Evolutionary conservation across 768 basidiomycete species (phyloP), one percentile per base, ranked within the genome.

Genomic region (Guyanaporus albipodus): DNA sequence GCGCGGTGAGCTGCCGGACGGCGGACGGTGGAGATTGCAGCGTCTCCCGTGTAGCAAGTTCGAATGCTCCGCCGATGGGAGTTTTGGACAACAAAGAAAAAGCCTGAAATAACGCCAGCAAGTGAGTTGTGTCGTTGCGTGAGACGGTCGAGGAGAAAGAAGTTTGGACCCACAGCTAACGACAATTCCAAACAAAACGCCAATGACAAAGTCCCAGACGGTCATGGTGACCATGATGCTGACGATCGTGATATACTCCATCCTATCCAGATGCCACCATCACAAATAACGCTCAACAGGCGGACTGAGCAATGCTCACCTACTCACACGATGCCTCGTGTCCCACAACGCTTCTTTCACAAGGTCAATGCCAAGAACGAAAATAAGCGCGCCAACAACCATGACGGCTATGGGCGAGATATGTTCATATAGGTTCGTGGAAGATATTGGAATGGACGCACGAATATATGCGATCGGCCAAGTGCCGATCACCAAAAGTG

Each of bases 321-420:
- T 72, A 74, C 82, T 92, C 18, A 91, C 91, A 14, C 93, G 82
- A 67, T 89, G 79, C 37, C 91, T 73, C 9, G 94, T 94, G 68
- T 99, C 95, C 94, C 94, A 98, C 8, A 97, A 63, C 0, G 96
- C 94, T 66, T 97, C 95, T 59, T 94, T 95, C 32, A 91, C 81
- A 31, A 99, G 80, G 55, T 98, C 95, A 41, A 97, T 79, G 0
- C 94, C 96, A 27, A 98, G 76, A 8, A 96, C 92, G 55, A 92
- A 94, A 52, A 98, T 97, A 45, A 99, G 73, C 2, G 91, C 84
- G 1, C 85, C 84, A 12, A 97, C 92, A 5, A 95, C 84, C 80
- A 91, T 84, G 24, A 97, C 85, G 46, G 92, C 91, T 94, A 50
- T 7, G 8, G 31, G 23, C 8, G 32, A 10, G 12, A 46, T 11